A percentile compares a stretch with the other conserved stretches of the same genome.
These are phyloP conservation scores for Epichloe amarillans DNA, from an alignment of 2,329 filamentous ascomycete species.

Conservation along the genomic window DNA sequence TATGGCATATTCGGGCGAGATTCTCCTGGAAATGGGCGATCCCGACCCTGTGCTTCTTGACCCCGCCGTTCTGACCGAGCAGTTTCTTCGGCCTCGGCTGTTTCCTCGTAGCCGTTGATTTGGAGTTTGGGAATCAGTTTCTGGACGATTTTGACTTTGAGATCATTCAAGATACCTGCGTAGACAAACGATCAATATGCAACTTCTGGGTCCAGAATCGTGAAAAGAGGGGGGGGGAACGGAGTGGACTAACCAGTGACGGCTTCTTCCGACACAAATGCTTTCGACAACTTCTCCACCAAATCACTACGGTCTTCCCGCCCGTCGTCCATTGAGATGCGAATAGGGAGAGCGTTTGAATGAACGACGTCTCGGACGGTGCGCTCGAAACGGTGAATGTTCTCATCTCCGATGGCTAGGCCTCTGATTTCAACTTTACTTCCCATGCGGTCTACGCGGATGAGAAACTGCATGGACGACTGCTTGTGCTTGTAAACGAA, in stretches of 20 bases:
- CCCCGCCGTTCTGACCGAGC: conserved; percentile 27
- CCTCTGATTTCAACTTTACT: conserved; percentile 74
- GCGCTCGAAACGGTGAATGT: conserved; percentile 66
- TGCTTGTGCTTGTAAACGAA: conserved; percentile 83
- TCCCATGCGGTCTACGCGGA: conserved; percentile 73
- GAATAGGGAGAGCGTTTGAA: conserved; percentile 38
- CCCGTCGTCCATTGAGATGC: conserved; percentile 34
- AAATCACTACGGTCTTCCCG: conserved; percentile 38
- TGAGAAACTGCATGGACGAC: conserved; percentile 69
- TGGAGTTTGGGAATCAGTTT: conserved; percentile 65
- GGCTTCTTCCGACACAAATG: conserved; percentile 62
- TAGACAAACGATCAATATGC: not conserved
- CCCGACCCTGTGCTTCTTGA: conserved; percentile 24
- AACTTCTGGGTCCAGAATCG: not conserved
- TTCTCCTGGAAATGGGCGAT: conserved; percentile 21
- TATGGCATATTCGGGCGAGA: conserved; percentile 53
- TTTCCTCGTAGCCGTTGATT: conserved; percentile 66
- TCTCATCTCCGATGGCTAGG: conserved; percentile 66
- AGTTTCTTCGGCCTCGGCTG: conserved; percentile 27
- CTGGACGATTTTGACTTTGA: conserved; percentile 73
- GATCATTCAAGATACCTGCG: conserved; percentile 50
- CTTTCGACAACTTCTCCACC: conserved; percentile 34
- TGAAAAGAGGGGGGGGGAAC: not conserved
- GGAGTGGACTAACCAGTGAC: conserved; percentile 31
- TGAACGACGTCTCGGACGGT: conserved; percentile 60